Evolutionary conservation across 2,329 filamentous ascomycete species (phyloP).

Genomic region (Geosmithia morbida): DNA sequence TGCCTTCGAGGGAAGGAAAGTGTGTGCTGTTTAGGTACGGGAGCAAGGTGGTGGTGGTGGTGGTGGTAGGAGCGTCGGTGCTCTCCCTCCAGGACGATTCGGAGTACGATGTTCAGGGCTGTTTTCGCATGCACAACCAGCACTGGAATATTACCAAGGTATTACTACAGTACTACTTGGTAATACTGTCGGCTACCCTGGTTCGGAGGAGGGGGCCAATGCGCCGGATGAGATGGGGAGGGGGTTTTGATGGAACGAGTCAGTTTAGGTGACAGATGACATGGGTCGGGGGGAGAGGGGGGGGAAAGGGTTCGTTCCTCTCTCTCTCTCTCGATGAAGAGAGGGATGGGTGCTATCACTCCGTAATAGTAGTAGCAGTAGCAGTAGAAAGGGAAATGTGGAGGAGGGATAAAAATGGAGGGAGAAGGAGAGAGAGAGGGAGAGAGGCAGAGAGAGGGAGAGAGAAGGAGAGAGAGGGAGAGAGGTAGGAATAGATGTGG

Average conservation of each 20-base stretch:
- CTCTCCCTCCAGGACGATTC: not conserved
- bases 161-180: not conserved
- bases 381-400: too few species aligned
- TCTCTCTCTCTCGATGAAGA: too few species aligned
- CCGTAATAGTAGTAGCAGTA: too few species aligned
- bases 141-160: not conserved
- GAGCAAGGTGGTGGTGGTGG: not conserved
- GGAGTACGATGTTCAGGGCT: not conserved
- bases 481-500: not conserved
- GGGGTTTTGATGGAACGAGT: not conserved
- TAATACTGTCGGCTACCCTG: not conserved
- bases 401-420: not conserved
- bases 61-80: not conserved
- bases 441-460: not conserved
- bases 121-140: too few species aligned
- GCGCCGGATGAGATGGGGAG: not conserved
- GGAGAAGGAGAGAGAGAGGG: not conserved
- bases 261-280: not conserved
- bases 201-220: not conserved
- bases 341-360: too few species aligned
- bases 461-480: not conserved
- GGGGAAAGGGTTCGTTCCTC: too few species aligned
- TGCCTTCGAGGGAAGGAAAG: not conserved
- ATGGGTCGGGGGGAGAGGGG: too few species aligned
- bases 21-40: not conserved